Evolutionary conservation across 75 land plant genomes (phyloP), one percentile per base, ranked within the genome.

Genomic region (Picea sitchensis): DNA sequence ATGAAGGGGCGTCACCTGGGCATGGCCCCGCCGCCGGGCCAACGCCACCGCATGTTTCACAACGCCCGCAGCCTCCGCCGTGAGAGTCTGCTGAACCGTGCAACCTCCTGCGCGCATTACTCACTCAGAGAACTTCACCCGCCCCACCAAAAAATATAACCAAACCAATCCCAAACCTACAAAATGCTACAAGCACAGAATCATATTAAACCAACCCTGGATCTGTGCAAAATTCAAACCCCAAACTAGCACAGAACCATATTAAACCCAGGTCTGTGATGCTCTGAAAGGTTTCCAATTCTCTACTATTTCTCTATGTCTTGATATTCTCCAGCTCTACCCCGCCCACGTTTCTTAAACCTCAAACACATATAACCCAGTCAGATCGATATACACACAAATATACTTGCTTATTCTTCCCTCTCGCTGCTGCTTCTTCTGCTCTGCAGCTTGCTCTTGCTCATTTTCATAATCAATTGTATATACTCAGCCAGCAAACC

Each of bases 1-100:
- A 72, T 91, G 93, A 11, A 91, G 84, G 4, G 93, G 93, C 36
- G 91, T 90, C 61, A 87, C 89, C 73, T 91, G 93, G 12, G 89
- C 85, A 73, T 91, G 93, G 62, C 93, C 91, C 6, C 93, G 64
- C 65, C 84, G 74, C 41, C 77, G 61, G 12, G 93, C 93, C 20
- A 87, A 82, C 23, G 78, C 61, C 38, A 89, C 77, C 58, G 93
- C 91, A 65, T 76, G 85, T 78, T 87, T 91, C 61, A 91, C 58
- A 12, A 91, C 83, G 6, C 76, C 73, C 0, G 86, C 87, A 3
- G 89, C 91, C 77, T 87, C 89, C 38, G 91, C 47, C 54, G 89
- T 87, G 68, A 91, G 85, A 36, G 88, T 80, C 85, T 91, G 93
- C 85, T 89, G 93, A 59, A 89, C 87, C 15, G 86, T 79, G 82